Conservation (phyloP, 177 flowering plant genomes). For the Telopea speciosissima region DNA sequence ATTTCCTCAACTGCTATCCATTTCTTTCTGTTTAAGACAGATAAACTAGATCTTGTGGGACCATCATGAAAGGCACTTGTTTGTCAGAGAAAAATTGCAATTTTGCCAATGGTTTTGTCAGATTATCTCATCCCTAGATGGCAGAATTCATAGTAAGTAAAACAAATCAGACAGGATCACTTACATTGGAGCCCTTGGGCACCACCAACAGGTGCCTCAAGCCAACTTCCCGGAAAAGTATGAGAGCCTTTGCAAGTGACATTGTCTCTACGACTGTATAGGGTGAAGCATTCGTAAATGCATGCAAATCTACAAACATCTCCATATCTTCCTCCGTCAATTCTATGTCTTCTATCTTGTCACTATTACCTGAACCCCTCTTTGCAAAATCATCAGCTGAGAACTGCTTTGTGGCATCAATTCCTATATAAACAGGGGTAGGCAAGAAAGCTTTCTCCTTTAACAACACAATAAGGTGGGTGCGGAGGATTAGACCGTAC, state of each 20-base stretch:
- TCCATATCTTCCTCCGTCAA: constrained; percentile 81
- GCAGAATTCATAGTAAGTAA: neutral
- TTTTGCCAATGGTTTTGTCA: neutral
- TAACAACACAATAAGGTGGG: constrained; percentile 60
- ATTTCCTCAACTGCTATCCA: neutral
- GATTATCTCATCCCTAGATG: neutral
- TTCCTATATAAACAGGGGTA: constrained; percentile 21
- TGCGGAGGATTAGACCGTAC: constrained; percentile 71
- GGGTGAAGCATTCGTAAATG: constrained; percentile 80
- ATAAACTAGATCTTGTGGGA: neutral
- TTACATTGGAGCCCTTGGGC: constrained; percentile 68
- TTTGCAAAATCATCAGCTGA: constrained; percentile 78
- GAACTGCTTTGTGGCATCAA: constrained; percentile 32
- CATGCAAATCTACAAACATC: constrained; percentile 86
- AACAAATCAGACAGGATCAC: constrained; percentile 18
- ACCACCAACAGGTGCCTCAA: constrained; percentile 79
- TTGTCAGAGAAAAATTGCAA: neutral
- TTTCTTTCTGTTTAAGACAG: neutral
- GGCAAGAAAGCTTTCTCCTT: constrained; percentile 54
- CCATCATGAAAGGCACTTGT: neutral
- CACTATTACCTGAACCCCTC: constrained; percentile 48
- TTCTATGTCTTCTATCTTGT: constrained; percentile 53
- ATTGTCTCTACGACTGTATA: constrained; percentile 89
- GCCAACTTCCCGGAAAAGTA: constrained; percentile 81
- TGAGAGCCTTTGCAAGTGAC: constrained; percentile 86